These are phyloP conservation scores for Zoysia japonica DNA, from an alignment of 176 grass and related monocot genomes.

Conservation along the genomic window DNA sequence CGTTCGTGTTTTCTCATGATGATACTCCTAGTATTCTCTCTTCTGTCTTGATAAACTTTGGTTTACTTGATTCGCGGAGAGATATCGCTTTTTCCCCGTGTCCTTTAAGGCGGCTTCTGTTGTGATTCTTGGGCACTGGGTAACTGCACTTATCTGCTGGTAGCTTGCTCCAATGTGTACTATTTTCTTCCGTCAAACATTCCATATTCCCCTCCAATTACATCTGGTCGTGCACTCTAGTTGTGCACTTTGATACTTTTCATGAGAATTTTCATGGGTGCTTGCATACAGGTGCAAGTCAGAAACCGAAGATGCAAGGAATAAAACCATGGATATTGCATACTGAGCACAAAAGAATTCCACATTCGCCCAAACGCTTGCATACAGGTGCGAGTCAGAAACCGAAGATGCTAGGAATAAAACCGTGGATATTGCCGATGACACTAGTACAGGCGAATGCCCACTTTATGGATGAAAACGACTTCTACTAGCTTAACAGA, in stretches of 20 bases:
- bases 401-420: neutral
- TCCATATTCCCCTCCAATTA: neutral
- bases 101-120: too few species aligned
- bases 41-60: neutral
- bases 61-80: neutral
- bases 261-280: neutral
- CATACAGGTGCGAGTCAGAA: neutral
- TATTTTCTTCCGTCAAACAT: neutral
- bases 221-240: neutral
- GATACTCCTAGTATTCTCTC: neutral
- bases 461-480: neutral
- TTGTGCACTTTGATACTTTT: neutral
- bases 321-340: neutral
- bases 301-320: neutral
- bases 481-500: slow-evolving; percentile 2
- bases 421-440: neutral
- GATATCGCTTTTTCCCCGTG: too few species aligned
- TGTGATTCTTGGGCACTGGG: too few species aligned
- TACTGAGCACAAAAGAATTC: too few species aligned
- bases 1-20: neutral
- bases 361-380: too few species aligned
- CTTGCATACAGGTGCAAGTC: neutral
- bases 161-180: neutral
- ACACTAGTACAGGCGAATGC: neutral
- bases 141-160: neutral